Conservation (phyloP, 2,329 filamentous ascomycete species). For the Aureobasidium namibiae region DNA sequence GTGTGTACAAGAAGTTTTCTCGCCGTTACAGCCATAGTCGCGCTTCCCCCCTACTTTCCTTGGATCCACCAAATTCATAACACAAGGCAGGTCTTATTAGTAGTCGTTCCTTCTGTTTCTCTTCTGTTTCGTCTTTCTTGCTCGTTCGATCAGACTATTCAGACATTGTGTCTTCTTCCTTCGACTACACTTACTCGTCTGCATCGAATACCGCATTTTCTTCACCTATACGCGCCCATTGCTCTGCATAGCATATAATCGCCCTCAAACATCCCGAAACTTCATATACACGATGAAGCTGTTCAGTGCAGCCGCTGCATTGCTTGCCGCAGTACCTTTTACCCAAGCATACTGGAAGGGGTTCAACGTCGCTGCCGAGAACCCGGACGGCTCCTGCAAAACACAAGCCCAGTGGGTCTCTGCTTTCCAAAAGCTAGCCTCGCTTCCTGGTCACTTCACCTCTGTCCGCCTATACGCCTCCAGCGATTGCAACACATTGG, state of each 20-base stretch:
- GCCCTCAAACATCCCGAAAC: background rate
- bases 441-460: slow-evolving; percentile 46
- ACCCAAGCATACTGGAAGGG: slow-evolving; percentile 33
- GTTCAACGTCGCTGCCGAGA: slow-evolving; percentile 35
- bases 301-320: slow-evolving; percentile 22
- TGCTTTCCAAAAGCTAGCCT: slow-evolving; percentile 31
- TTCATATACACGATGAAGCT: slow-evolving; percentile 14
- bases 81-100: background rate
- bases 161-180: background rate
- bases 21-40: slow-evolving; percentile 10
- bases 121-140: no score
- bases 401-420: slow-evolving; percentile 28
- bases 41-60: background rate
- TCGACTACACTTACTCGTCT: background rate
- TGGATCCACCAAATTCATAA: background rate
- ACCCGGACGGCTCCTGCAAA: slow-evolving; percentile 33
- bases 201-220: background rate
- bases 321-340: slow-evolving; percentile 26
- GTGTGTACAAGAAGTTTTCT: background rate
- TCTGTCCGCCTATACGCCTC: slow-evolving; percentile 58
- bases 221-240: background rate
- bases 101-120: background rate
- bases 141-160: background rate
- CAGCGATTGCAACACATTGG: slow-evolving; percentile 46
- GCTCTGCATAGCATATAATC: background rate